Base-by-base conservation (phyloP, 176 grass and related monocot species). In the Guadua angustifolia region DNA sequence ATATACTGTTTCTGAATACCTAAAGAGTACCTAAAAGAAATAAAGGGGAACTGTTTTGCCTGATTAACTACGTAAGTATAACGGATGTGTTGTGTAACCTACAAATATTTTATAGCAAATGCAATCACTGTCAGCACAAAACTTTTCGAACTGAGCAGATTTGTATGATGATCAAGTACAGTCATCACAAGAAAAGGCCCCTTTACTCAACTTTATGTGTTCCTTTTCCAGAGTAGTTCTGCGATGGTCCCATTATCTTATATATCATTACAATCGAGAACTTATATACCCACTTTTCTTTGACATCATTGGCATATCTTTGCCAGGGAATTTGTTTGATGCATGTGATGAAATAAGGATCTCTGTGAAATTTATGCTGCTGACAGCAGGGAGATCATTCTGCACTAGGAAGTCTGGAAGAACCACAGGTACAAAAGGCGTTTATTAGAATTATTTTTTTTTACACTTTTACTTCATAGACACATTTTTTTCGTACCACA, bases 271-370 rank as follows among this genome's bases (percentile, higher is more conserved):
- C 77, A 89, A 73, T 26, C 2, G 47, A 74, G 71, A 64, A 73
- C 22, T 58, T 56, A 0, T 73, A 58, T 79, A 18, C 9, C 73
- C 60, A 78, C 47, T 82, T 86, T 86, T 78, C 19, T 82, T 21
- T 86, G 72, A 83, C 83, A 90, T 51, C 73, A 60, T 60, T 59
- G 47, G 5, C 26, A 72, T 78, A 86, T 78, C 33, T 82, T 90
- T 67, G 73, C 58, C 66, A 66, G 29, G 39, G 66, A 90, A 83
- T 64, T 58, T 58, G 5, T 9, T 63, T 86, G 13, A 19, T 24
- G 29, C 66, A 40, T 78, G 55, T 22, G 56, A 64, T 39, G 57
- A 57, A 56, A 88, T 60, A 85, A 62, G 35, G 44, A 80, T 68
- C 59, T 80, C 26, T 70, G 17, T 66, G 46, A 53, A 83, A 43